Evolutionary conservation across 2,329 filamentous ascomycete species (phyloP).

Genomic region (Xylariomycetidae sp.): DNA sequence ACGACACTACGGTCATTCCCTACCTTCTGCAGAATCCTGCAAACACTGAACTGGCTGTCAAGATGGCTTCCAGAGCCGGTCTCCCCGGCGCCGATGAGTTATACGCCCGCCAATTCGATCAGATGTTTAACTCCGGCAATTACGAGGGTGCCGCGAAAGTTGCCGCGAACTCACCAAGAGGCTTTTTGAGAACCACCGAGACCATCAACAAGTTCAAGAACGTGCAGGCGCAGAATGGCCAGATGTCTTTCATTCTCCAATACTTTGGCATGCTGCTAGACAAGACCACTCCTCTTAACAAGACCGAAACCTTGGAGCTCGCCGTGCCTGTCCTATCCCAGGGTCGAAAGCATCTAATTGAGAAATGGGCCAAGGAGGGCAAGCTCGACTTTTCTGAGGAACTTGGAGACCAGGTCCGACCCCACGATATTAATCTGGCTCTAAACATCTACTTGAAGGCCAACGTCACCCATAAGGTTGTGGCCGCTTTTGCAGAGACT

Average conservation of each 20-base stretch:
- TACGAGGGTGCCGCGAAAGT: constrained; percentile 90
- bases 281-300: constrained; percentile 80
- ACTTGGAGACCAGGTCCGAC: constrained; percentile 87
- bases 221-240: constrained; percentile 71
- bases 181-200: constrained; percentile 88
- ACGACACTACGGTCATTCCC: constrained; percentile 85
- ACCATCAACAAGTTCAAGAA: constrained; percentile 96
- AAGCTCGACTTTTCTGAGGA: constrained; percentile 97
- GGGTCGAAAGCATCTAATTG: constrained; percentile 89
- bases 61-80: constrained; percentile 89
- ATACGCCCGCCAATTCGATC: constrained; percentile 89
- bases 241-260: constrained; percentile 91
- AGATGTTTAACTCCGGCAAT: constrained; percentile 73
- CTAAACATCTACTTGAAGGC: constrained; percentile 87
- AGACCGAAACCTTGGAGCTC: constrained; percentile 89
- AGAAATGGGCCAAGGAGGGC: constrained; percentile 96
- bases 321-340: constrained; percentile 89
- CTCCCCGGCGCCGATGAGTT: constrained; percentile 91
- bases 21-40: constrained; percentile 96
- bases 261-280: constrained; percentile 98
- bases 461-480: constrained; percentile 87
- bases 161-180: constrained; percentile 91
- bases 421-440: constrained; percentile 84
- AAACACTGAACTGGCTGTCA: constrained; percentile 89
- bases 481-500: constrained; percentile 90